phyloP scores from a whole-genome alignment of 2,329 filamentous ascomycete species.

The Ophiostoma perfectum region DNA sequence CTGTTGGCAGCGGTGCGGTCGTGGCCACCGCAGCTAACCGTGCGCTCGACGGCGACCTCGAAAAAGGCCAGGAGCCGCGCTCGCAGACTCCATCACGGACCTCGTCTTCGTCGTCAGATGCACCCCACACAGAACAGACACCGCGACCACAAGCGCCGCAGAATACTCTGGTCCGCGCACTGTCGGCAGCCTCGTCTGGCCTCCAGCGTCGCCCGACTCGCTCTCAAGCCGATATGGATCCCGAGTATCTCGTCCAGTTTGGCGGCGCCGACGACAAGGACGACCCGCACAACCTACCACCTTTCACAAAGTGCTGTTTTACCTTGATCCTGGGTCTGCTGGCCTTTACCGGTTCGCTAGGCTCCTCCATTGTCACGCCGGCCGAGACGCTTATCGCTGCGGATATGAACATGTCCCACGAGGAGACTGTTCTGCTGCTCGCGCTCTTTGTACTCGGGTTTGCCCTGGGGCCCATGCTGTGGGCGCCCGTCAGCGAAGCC shows the following conservation, averaged over 20 bases:
- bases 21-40: neutral
- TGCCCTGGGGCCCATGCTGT: slow-evolving; percentile 38
- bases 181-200: slow-evolving; percentile 7
- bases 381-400: slow-evolving; percentile 40
- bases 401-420: slow-evolving; percentile 39
- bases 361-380: slow-evolving; percentile 47
- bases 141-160: neutral
- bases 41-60: neutral
- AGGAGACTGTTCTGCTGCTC: slow-evolving; percentile 42
- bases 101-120: neutral
- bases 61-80: neutral
- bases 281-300: slow-evolving; percentile 45
- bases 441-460: slow-evolving; percentile 42
- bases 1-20: neutral
- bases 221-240: slow-evolving; percentile 17
- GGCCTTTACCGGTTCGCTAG: slow-evolving; percentile 45
- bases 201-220: slow-evolving; percentile 4
- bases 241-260: slow-evolving; percentile 23
- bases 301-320: slow-evolving; percentile 41
- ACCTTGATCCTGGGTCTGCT: slow-evolving; percentile 47
- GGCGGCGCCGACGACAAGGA: slow-evolving; percentile 32
- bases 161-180: slow-evolving; percentile 1
- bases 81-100: neutral
- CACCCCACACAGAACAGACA: neutral
- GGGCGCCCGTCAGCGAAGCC: slow-evolving; percentile 41